phyloP scores from a whole-genome alignment of 805 yeast species.

The Suhomyces sp. region DNA sequence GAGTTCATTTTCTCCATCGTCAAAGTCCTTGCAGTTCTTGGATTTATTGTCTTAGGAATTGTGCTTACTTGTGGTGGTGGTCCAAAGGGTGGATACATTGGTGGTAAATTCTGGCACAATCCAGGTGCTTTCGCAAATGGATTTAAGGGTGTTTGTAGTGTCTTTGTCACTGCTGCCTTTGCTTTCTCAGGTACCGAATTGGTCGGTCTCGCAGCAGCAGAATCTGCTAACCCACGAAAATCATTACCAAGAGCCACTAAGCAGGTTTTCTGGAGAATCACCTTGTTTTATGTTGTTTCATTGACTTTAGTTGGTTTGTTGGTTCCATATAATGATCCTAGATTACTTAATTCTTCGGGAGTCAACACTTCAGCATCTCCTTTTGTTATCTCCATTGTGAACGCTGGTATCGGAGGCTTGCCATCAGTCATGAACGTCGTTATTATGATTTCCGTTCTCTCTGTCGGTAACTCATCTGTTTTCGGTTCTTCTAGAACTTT shows the following conservation, averaged over 20 bases:
- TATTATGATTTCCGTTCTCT: slow-evolving; percentile 63
- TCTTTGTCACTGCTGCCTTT: slow-evolving; percentile 77
- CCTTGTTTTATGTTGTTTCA: slow-evolving; percentile 64
- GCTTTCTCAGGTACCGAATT: slow-evolving; percentile 76
- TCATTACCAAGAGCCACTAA: slow-evolving; percentile 72
- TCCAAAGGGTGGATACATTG: slow-evolving; percentile 50
- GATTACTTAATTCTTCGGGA: slow-evolving; percentile 47
- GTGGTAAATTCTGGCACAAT: slow-evolving; percentile 57
- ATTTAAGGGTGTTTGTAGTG: slow-evolving; percentile 70
- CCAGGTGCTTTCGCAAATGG: slow-evolving; percentile 70
- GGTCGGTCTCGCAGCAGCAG: slow-evolving; percentile 76
- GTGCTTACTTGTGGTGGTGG: slow-evolving; percentile 59
- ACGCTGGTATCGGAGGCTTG: slow-evolving; percentile 64
- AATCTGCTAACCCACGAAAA: slow-evolving; percentile 64
- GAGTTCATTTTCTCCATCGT: slow-evolving; percentile 65
- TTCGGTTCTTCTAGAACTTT: slow-evolving; percentile 70
- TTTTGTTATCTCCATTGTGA: slow-evolving; percentile 66
- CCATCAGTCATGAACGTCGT: slow-evolving; percentile 76
- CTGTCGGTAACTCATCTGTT: slow-evolving; percentile 73
- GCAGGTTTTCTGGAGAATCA: slow-evolving; percentile 81
- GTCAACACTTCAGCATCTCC: slow-evolving; percentile 70
- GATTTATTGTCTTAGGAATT: slow-evolving; percentile 56
- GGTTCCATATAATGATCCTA: slow-evolving; percentile 59
- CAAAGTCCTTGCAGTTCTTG: slow-evolving; percentile 62
- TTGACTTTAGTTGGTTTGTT: slow-evolving; percentile 57